phyloP scores from a whole-genome alignment of 169 alveolate genomes.

The Cryptosporidium sp. region DNA sequence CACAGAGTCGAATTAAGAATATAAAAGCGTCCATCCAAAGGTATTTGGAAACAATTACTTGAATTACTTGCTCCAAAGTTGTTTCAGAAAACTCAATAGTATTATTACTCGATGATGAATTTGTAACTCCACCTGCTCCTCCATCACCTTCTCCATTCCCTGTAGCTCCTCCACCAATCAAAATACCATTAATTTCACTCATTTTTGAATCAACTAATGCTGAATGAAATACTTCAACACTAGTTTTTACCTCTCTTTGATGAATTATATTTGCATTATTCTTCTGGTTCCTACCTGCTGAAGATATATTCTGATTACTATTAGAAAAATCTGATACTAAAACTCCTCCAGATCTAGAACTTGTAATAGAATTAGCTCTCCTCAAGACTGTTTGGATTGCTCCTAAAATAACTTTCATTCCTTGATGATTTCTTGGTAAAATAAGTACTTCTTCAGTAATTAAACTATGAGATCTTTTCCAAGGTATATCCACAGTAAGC shows the following conservation, averaged over 20 bases:
- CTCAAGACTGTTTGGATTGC: slow-evolving; percentile 51
- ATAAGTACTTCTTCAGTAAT: slow-evolving; percentile 57
- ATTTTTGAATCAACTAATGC: slow-evolving; percentile 1
- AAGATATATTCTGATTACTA: neutral
- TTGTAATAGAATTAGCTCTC: slow-evolving; percentile 24
- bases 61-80: slow-evolving; percentile 52
- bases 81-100: slow-evolving; percentile 34
- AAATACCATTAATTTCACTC: slow-evolving; percentile 7
- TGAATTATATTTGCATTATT: neutral
- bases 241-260: neutral
- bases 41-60: slow-evolving; percentile 39
- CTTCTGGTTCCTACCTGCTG: neutral
- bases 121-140: neutral
- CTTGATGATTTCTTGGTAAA: slow-evolving; percentile 56
- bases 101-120: neutral
- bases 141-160: slow-evolving; percentile 2
- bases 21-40: slow-evolving; percentile 69
- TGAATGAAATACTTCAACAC: slow-evolving; percentile 18
- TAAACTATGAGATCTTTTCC: slow-evolving; percentile 50
- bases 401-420: slow-evolving; percentile 39
- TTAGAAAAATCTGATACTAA: neutral
- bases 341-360: slow-evolving; percentile 6
- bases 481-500: slow-evolving; percentile 76
- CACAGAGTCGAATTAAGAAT: slow-evolving; percentile 55
- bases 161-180: neutral